These are phyloP conservation scores for Cordyceps cicadae DNA, from an alignment of 2,329 filamentous ascomycete genomes.

Conservation along the genomic window DNA sequence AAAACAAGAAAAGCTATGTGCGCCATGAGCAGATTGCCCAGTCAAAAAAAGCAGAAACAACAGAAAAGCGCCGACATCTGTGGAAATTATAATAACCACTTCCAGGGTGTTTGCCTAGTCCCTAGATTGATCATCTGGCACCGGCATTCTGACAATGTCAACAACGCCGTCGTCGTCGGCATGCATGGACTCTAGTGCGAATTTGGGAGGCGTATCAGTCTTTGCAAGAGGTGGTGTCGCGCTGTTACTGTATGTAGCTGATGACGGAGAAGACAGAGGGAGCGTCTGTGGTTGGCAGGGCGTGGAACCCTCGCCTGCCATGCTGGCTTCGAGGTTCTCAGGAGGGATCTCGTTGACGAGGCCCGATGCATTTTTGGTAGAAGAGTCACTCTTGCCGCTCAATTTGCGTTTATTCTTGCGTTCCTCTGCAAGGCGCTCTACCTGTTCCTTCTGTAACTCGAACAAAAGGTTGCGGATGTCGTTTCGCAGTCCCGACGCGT, in stretches of 20 bases:
- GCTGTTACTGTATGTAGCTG: not conserved
- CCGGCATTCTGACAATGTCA: not conserved
- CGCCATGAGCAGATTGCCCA: too few relatives aligned
- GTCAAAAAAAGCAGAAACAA: too few relatives aligned
- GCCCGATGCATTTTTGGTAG: not conserved
- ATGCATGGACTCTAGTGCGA: not conserved
- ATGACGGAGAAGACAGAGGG: not conserved
- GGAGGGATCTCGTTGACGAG: constrained; percentile 1
- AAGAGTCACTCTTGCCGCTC: not conserved
- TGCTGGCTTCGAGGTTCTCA: not conserved
- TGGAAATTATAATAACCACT: too few relatives aligned
- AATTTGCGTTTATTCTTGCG: constrained; percentile 23
- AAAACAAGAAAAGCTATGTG: too few relatives aligned
- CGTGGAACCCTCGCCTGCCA: not conserved
- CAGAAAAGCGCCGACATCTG: too few relatives aligned
- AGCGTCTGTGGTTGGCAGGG: not conserved
- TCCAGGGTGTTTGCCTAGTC: not conserved
- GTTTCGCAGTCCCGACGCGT: constrained; percentile 51
- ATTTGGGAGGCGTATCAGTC: not conserved
- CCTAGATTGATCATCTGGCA: not conserved
- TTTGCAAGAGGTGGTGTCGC: not conserved
- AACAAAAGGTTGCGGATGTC: constrained; percentile 61
- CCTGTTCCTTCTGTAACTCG: constrained; percentile 51
- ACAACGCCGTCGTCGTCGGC: not conserved
- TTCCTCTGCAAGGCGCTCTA: constrained; percentile 30